Evolutionary conservation across 768 basidiomycete species (phyloP).

Genomic region (Suillus subaureus): DNA sequence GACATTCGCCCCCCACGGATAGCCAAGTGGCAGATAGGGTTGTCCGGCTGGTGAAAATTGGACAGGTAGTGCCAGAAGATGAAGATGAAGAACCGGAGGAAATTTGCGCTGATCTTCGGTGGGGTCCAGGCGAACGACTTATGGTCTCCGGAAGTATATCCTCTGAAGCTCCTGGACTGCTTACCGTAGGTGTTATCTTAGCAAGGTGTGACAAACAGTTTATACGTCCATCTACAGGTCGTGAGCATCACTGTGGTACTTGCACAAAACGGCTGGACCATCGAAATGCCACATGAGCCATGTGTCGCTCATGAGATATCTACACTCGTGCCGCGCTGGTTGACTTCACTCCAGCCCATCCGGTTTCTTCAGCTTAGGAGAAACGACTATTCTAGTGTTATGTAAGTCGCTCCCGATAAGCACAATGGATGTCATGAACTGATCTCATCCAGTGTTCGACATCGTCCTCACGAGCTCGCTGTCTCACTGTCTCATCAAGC

Average conservation of each 20-base stretch:
- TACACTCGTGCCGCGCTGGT: slow-evolving; percentile 48
- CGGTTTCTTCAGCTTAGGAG: slow-evolving; percentile 55
- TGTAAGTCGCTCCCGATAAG: slow-evolving; percentile 39
- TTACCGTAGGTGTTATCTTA: slow-evolving; percentile 50
- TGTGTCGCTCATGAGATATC: slow-evolving; percentile 37
- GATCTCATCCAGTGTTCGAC: slow-evolving; percentile 50
- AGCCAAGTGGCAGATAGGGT: slow-evolving; percentile 13
- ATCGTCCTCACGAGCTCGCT: slow-evolving; percentile 59
- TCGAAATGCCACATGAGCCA: slow-evolving; percentile 61
- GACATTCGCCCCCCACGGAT: slow-evolving; percentile 37
- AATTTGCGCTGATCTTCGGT: slow-evolving; percentile 51
- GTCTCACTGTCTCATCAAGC: slow-evolving; percentile 58
- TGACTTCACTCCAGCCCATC: slow-evolving; percentile 54
- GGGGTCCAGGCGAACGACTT: slow-evolving; percentile 53
- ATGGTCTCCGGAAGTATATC: slow-evolving; percentile 64
- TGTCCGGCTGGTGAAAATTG: slow-evolving; percentile 37
- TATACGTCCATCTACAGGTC: slow-evolving; percentile 18
- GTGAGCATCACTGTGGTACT: slow-evolving; percentile 55
- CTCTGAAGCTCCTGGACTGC: slow-evolving; percentile 47
- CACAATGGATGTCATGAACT: slow-evolving; percentile 8
- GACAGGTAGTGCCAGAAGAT: slow-evolving; percentile 49
- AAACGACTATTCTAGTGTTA: slow-evolving; percentile 46
- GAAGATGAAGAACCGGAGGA: slow-evolving; percentile 19
- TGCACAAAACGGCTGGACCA: slow-evolving; percentile 63
- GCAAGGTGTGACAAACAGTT: slow-evolving; percentile 5